Evolutionary conservation across 306 rosid genomes (phyloP).

Genomic region (Acacia crassicarpa): DNA sequence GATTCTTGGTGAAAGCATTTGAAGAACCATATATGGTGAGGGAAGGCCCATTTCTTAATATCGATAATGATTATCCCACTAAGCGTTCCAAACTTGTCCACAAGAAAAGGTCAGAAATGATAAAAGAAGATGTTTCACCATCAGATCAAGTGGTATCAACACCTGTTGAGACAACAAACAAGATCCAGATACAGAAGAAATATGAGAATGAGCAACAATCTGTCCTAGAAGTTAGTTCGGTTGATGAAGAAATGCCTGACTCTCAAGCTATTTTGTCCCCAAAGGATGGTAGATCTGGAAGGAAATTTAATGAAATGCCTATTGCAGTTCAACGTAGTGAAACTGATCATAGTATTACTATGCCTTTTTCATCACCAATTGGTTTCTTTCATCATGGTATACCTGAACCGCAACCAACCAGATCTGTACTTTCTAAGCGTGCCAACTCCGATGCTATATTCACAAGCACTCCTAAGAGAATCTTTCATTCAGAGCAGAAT

Average conservation of each 20-base stretch:
- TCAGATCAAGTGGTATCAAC: slow-evolving; percentile 37
- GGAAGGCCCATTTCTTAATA: slow-evolving; percentile 82
- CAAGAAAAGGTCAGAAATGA: slow-evolving; percentile 64
- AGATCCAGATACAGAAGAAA: slow-evolving; percentile 33
- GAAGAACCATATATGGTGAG: slow-evolving; percentile 85
- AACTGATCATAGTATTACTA: slow-evolving; percentile 34
- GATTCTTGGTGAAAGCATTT: slow-evolving; percentile 66
- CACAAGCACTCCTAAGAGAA: slow-evolving; percentile 42
- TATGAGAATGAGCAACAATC: slow-evolving; percentile 42
- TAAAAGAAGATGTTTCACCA: slow-evolving; percentile 58
- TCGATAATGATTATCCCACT: slow-evolving; percentile 73
- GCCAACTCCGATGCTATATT: slow-evolving; percentile 38
- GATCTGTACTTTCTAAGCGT: slow-evolving; percentile 35
- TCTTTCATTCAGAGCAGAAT: slow-evolving; percentile 38
- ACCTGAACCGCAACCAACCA: slow-evolving; percentile 44
- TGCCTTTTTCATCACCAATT: slow-evolving; percentile 35
- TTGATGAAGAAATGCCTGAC: slow-evolving; percentile 60
- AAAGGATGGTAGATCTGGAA: slow-evolving; percentile 41
- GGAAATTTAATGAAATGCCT: slow-evolving; percentile 36
- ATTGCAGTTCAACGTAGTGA: slow-evolving; percentile 33
- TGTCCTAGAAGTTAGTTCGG: slow-evolving; percentile 40
- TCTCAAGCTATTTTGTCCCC: slow-evolving; percentile 44
- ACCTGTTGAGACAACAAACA: slow-evolving; percentile 42
- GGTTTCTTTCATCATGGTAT: slow-evolving; percentile 33
- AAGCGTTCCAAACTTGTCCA: slow-evolving; percentile 83